phyloP scores from a whole-genome alignment of 2,329 filamentous ascomycete species.

The Xylariaceae sp. region DNA sequence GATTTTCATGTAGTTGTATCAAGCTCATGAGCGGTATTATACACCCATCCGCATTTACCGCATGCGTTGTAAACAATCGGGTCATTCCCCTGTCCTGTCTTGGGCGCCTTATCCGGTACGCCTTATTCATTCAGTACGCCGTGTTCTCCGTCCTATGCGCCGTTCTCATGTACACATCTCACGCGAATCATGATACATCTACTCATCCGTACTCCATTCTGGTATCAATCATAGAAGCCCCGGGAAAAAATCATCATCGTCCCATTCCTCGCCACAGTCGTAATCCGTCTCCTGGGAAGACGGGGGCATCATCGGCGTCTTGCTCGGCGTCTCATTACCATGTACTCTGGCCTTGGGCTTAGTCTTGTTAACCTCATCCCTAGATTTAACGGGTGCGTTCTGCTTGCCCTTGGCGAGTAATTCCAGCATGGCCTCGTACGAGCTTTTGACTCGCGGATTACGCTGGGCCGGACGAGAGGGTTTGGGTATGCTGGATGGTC shows the following conservation, averaged over 20 bases:
- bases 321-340: background rate
- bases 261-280: conserved; percentile 22
- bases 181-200: too few species aligned
- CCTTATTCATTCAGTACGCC: background rate
- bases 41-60: too few species aligned
- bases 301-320: background rate
- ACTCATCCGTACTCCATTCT: too few species aligned
- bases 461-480: background rate
- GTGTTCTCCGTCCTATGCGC: background rate
- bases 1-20: too few species aligned
- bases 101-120: background rate
- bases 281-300: conserved; percentile 29
- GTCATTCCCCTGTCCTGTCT: background rate
- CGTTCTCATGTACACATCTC: background rate
- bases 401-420: conserved; percentile 10
- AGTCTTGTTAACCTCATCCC: background rate
- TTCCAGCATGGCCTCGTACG: conserved; percentile 22
- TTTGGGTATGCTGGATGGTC: background rate
- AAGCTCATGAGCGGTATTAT: too few species aligned
- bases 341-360: too few species aligned
- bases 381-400: background rate
- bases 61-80: too few species aligned
- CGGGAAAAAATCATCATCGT: conserved; percentile 17
- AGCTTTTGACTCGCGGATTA: conserved; percentile 9
- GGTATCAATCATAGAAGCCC: conserved; percentile 5